Evolutionary conservation across 2,329 filamentous ascomycete genomes (phyloP).

Genomic region (Calonectria montana): DNA sequence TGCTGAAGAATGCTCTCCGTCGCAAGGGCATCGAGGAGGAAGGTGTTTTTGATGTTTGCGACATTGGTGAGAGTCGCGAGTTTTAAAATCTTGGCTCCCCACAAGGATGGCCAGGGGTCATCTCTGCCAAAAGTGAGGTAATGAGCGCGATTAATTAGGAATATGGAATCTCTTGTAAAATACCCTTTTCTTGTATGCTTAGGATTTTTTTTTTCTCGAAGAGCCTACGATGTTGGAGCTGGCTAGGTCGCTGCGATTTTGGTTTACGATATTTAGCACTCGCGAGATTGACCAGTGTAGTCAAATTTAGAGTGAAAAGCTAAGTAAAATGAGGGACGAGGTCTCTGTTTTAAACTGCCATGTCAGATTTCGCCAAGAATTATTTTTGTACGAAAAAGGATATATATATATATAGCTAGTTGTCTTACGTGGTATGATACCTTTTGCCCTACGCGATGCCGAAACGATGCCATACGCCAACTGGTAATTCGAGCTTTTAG

Average conservation of each 20-base stretch:
- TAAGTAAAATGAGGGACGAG: neutral
- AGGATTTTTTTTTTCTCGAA: neutral
- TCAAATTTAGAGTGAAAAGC: neutral
- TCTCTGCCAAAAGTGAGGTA: neutral
- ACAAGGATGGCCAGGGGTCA: too few species aligned
- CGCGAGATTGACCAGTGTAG: neutral
- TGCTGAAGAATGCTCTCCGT: slow-evolving; percentile 78
- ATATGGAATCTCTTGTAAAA: slow-evolving; percentile 17
- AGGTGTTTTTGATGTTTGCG: slow-evolving; percentile 84
- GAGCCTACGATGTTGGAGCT: neutral
- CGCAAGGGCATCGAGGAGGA: slow-evolving; percentile 74
- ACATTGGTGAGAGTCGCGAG: slow-evolving; percentile 85
- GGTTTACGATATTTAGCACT: neutral
- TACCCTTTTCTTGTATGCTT: slow-evolving; percentile 19
- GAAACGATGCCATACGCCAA: neutral
- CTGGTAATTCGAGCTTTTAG: neutral
- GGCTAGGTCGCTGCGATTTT: neutral
- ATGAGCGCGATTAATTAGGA: neutral
- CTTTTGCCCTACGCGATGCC: too few species aligned
- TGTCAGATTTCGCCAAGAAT: neutral
- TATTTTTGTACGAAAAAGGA: too few species aligned
- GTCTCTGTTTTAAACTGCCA: neutral
- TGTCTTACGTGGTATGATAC: too few species aligned
- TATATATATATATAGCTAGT: too few species aligned
- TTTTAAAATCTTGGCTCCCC: slow-evolving; percentile 61